Evolutionary conservation across 2,329 filamentous ascomycete species (phyloP).

Genomic region (Cryphonectria naterciae): DNA sequence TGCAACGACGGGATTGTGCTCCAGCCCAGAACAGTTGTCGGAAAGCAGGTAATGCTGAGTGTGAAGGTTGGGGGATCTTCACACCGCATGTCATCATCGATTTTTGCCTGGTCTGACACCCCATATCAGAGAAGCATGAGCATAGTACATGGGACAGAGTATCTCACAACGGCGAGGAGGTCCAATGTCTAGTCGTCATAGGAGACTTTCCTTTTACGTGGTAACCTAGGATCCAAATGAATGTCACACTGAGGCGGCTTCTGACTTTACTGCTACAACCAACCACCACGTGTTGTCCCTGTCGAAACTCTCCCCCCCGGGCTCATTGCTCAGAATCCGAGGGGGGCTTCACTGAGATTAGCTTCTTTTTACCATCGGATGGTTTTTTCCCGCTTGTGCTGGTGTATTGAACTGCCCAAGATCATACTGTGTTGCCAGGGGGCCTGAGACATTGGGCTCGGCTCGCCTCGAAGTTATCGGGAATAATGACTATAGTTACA

Average conservation of each 20-base stretch:
- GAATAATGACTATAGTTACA: not conserved
- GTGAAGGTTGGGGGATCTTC: not conserved
- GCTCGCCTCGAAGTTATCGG: conserved; percentile 12
- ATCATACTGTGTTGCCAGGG: not conserved
- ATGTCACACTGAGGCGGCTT: not conserved
- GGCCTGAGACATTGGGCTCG: not conserved
- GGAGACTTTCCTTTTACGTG: not conserved
- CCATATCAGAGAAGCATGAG: not conserved
- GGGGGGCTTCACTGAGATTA: not conserved
- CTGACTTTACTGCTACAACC: not conserved
- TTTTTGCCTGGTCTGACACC: not conserved
- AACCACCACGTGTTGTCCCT: not conserved
- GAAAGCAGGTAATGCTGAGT: not conserved
- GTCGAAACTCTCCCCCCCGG: not conserved
- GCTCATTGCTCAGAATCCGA: not conserved
- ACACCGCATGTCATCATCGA: not conserved
- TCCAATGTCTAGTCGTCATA: not conserved
- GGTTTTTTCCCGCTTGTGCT: not conserved
- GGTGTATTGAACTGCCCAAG: not conserved
- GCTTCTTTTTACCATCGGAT: not conserved
- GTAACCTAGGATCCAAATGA: not conserved
- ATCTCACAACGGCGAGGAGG: not conserved
- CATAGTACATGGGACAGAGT: not conserved
- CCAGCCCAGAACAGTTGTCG: not conserved
- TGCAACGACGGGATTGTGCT: not conserved